Evolutionary conservation across 2,329 filamentous ascomycete species (phyloP).

Genomic region (Xylaria sp.): DNA sequence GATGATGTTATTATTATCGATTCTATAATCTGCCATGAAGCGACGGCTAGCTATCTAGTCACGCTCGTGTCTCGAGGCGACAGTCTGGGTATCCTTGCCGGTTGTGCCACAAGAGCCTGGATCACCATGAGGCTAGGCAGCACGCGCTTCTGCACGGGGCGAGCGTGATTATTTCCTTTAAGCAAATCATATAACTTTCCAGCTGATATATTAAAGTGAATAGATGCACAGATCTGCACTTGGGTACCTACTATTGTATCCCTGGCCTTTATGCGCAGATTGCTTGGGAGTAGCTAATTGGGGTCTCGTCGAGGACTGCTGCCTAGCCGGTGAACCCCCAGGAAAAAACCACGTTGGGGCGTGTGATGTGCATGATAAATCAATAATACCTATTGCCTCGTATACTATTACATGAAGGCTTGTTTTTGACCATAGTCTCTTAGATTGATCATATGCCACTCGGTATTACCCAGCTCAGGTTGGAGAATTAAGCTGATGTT

Average conservation of each 20-base stretch:
- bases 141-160: background rate
- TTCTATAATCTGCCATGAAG: background rate
- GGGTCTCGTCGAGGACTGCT: constrained; percentile 10
- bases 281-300: background rate
- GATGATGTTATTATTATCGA: background rate
- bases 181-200: background rate
- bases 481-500: background rate
- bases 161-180: background rate
- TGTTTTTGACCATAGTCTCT: background rate
- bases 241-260: background rate
- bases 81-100: background rate
- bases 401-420: background rate
- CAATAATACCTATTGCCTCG: background rate
- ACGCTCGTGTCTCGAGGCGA: background rate
- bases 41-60: constrained; percentile 3
- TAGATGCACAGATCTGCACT: constrained; percentile 2
- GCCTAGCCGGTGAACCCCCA: constrained; percentile 22
- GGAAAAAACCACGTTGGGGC: constrained; percentile 6
- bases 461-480: background rate
- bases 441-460: background rate
- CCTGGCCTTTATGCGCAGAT: background rate
- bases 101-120: background rate
- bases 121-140: constrained; percentile 8
- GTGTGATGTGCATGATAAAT: constrained; percentile 4
- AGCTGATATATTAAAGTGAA: constrained; percentile 1